Evolutionary conservation across 1,284 basidiomycete genomes (phyloP), one percentile per base, ranked within the genome.

Genomic region (Puccinia triticina): DNA sequence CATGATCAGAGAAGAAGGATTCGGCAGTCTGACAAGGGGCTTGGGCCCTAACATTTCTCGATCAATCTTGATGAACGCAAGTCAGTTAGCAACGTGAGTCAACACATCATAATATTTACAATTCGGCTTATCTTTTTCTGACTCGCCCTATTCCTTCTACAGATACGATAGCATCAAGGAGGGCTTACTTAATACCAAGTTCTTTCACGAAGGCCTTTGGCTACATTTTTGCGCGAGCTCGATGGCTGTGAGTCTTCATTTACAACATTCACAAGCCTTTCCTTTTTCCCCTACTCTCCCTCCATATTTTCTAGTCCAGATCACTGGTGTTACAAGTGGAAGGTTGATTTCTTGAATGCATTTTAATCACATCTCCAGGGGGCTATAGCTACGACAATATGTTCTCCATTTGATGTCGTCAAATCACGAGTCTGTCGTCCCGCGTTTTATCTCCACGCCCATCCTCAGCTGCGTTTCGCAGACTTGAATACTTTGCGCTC

Each of bases 81-180:
- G 92, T 87, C 94, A 96, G 87, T 91, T 96, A 23, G 94, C 93
- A 2, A 94, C 93, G 91, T 93, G 85, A 85, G 92, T 89, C 12
- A 11, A 57, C 32, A 55, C n/a, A 29, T 59, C 34, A 14, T 18
- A 1, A 77, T n/a, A 64, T 7, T 29, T 34, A 2, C 2, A 53
- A 32, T 34, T 34, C 5, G 37, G 14, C 46, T 72, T 61, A n/a
- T 1, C 29, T 26, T 26, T 57, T 74, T 26, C n/a, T 11, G 5
- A 40, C 32, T 12, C n/a, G 37, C 37, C 37, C 11, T 14, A 7
- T 43, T 43, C 18, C 21, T 66, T n/a, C 18, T 14, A 1, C 84
- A 95, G 93, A 32, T 96, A 96, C 86, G 94, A 96, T 87, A 93
- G 93, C 86, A 95, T 95, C 90, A 96, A 96, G 88, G 88, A 91